Percentiles rank a stretch among this genome's conserved stretches.
Conservation (phyloP, 148 eudicot genomes). For the Gaultheria prostrata region DNA sequence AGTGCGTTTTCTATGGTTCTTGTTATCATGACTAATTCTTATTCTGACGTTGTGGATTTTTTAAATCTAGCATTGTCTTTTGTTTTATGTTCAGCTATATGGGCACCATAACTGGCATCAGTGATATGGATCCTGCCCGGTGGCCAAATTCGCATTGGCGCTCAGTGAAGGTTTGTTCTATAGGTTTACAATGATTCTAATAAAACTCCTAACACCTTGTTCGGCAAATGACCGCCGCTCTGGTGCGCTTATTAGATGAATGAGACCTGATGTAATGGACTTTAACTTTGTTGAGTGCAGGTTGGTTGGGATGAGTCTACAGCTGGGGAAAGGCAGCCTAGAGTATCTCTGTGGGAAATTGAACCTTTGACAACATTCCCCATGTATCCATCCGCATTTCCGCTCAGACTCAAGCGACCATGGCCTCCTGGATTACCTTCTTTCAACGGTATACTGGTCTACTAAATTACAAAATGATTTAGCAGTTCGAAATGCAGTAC, state of each 20-base stretch:
- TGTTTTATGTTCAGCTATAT: slow-evolving; percentile 60
- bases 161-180: slow-evolving; percentile 66
- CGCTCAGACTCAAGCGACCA: slow-evolving; percentile 84
- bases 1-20: neutral
- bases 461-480: neutral
- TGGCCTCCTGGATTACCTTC: slow-evolving; percentile 95
- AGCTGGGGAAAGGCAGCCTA: slow-evolving; percentile 96
- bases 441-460: slow-evolving; percentile 42
- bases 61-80: slow-evolving; percentile 8
- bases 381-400: slow-evolving; percentile 95
- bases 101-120: slow-evolving; percentile 90
- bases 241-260: neutral
- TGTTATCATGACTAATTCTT: neutral
- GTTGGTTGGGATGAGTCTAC: slow-evolving; percentile 99
- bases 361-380: slow-evolving; percentile 97
- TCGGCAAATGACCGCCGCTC: neutral
- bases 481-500: neutral
- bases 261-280: neutral
- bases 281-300: slow-evolving; percentile 32
- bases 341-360: slow-evolving; percentile 96
- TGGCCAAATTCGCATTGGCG: slow-evolving; percentile 97
- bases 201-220: neutral
- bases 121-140: slow-evolving; percentile 78
- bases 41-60: neutral
- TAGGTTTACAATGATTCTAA: neutral